Conservation (phyloP, 2,329 filamentous ascomycete species). For the Penicillium sp. region DNA sequence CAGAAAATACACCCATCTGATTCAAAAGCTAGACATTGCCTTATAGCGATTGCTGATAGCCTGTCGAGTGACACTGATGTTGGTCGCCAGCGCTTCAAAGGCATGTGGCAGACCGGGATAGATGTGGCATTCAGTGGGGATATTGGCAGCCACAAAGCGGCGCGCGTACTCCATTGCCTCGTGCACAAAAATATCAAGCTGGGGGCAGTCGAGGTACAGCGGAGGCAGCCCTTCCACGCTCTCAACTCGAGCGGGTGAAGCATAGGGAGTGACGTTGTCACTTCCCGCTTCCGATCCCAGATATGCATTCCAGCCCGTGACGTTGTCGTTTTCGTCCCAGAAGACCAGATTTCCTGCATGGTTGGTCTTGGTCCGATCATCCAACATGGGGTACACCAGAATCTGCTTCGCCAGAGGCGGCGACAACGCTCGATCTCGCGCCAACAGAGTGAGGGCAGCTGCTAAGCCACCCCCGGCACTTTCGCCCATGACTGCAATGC, state of each 20-base stretch:
- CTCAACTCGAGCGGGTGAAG: slow-evolving; percentile 38
- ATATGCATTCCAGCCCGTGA: slow-evolving; percentile 24
- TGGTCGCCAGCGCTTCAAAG: slow-evolving; percentile 35
- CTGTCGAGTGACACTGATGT: slow-evolving; percentile 5
- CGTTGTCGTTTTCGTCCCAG: slow-evolving; percentile 22
- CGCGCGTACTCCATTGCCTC: slow-evolving; percentile 44
- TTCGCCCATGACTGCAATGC: slow-evolving; percentile 57
- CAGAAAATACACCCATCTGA: neutral
- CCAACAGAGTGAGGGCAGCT: slow-evolving; percentile 55
- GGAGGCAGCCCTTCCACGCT: slow-evolving; percentile 42
- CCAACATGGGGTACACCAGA: slow-evolving; percentile 47
- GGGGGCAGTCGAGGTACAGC: slow-evolving; percentile 46
- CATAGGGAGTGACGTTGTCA: slow-evolving; percentile 33
- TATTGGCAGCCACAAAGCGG: slow-evolving; percentile 41
- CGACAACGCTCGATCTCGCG: slow-evolving; percentile 35
- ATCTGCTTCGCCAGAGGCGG: slow-evolving; percentile 42
- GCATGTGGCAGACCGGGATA: slow-evolving; percentile 47
- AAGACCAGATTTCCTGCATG: slow-evolving; percentile 15
- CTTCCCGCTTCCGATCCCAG: slow-evolving; percentile 25
- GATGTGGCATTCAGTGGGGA: slow-evolving; percentile 47
- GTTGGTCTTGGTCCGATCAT: slow-evolving; percentile 33
- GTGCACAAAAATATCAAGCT: slow-evolving; percentile 48
- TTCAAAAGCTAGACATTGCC: slow-evolving; percentile 15
- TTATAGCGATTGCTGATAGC: slow-evolving; percentile 18
- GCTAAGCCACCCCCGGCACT: slow-evolving; percentile 62